Conservation (phyloP, 176 grass and related monocot genomes). For the Zizania latifolia region DNA sequence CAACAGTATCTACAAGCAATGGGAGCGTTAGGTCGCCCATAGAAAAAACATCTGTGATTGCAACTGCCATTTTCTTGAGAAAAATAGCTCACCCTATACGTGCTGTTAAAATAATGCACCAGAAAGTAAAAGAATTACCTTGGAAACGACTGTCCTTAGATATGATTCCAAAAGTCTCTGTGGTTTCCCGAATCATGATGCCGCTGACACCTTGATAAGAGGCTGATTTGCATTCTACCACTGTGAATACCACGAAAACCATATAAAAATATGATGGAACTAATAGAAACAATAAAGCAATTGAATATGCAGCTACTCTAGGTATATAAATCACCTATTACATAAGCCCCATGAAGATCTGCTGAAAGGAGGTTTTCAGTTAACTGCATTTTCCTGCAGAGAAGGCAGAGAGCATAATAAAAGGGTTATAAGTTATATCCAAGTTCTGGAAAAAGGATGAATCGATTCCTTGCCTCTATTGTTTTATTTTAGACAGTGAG, state of each 20-base stretch:
- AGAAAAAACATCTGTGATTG: neutral
- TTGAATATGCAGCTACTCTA: neutral
- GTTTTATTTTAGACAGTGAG: neutral
- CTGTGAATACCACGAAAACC: constrained; percentile 27
- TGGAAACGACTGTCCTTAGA: constrained; percentile 56
- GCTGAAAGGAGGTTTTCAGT: constrained; percentile 60
- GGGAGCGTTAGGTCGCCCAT: neutral
- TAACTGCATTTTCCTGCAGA: constrained; percentile 61
- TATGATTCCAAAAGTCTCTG: constrained; percentile 87
- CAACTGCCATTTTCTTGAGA: neutral
- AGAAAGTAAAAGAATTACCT: constrained; percentile 41
- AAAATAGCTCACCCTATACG: constrained; percentile 15
- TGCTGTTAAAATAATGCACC: neutral
- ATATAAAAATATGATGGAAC: neutral
- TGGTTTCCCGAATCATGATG: constrained; percentile 80
- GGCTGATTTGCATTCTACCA: constrained; percentile 62
- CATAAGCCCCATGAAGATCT: constrained; percentile 77
- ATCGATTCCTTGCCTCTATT: neutral
- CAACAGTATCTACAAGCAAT: neutral
- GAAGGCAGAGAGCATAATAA: neutral
- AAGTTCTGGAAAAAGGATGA: neutral
- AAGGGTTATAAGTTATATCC: neutral
- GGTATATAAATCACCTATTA: constrained; percentile 51
- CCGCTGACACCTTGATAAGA: constrained; percentile 59
- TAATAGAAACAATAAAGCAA: constrained; percentile 18